Evolutionary conservation across 2,329 filamentous ascomycete genomes (phyloP).

Genomic region (Aureobasidium vineae): DNA sequence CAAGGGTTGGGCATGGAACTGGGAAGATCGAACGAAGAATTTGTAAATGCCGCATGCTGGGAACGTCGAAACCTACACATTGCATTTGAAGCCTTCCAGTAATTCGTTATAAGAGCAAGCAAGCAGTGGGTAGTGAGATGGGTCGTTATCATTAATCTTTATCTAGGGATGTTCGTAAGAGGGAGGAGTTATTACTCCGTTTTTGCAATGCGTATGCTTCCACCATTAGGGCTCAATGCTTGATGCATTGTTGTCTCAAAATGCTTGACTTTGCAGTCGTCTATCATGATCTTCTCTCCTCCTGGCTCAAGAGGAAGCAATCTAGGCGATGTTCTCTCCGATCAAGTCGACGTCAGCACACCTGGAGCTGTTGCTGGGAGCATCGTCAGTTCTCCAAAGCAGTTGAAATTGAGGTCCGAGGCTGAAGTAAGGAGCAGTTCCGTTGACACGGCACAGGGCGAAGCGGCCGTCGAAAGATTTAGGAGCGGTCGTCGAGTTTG

Average conservation of each 20-base stretch:
- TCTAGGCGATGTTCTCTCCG: conserved; percentile 17
- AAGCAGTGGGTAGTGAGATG: neutral
- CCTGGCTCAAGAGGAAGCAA: neutral
- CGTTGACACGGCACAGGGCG: conserved; percentile 22
- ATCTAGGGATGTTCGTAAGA: conserved; percentile 10
- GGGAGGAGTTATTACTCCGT: neutral
- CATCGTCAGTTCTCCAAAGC: conserved; percentile 16
- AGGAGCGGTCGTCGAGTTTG: neutral
- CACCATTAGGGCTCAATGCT: conserved; percentile 2
- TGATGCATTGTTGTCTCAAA: neutral
- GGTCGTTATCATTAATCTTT: conserved; percentile 20
- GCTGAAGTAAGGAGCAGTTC: conserved; percentile 23
- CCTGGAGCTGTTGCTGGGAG: neutral
- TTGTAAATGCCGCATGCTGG: too few relatives aligned
- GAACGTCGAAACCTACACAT: too few relatives aligned
- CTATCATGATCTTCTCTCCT: neutral
- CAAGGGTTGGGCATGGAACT: too few relatives aligned
- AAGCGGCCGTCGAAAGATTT: conserved; percentile 14
- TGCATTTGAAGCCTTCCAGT: neutral
- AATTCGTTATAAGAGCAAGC: neutral
- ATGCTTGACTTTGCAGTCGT: neutral
- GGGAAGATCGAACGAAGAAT: neutral
- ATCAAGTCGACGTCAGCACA: conserved; percentile 24
- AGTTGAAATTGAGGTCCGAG: conserved; percentile 19
- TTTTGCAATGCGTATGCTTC: neutral